A percentile compares a stretch with the other conserved stretches of the same genome.
phyloP scores from a whole-genome alignment of 352 stramenopile genomes.

The Phytophthora cryptogea region DNA sequence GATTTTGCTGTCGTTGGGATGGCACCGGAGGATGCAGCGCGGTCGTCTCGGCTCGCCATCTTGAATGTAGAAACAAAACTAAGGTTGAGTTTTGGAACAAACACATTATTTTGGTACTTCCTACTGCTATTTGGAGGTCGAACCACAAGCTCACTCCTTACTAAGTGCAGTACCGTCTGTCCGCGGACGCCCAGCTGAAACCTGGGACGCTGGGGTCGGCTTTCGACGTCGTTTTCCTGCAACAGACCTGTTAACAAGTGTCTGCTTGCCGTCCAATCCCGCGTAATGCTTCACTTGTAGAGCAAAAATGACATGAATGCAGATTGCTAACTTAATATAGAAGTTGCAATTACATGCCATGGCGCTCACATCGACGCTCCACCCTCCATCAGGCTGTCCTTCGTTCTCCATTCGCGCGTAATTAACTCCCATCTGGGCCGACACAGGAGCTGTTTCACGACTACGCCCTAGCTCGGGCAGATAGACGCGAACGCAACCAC shows the following conservation, averaged over 20 bases:
- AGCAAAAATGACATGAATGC: slow-evolving; percentile 5
- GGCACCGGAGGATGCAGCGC: too few relatives aligned
- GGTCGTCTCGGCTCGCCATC: too few relatives aligned
- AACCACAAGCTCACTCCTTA: neutral
- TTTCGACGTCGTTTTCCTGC: neutral
- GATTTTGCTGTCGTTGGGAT: too few relatives aligned
- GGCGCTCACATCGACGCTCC: neutral
- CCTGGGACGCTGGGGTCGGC: neutral
- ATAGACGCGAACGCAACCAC: neutral
- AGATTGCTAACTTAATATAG: too few relatives aligned
- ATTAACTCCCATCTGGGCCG: slow-evolving; percentile 1
- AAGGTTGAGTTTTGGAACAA: too few relatives aligned
- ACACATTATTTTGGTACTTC: too few relatives aligned
- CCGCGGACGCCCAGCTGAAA: neutral
- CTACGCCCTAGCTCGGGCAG: neutral
- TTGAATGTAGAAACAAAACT: too few relatives aligned
- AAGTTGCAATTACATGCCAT: neutral
- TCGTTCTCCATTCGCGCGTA: slow-evolving; percentile 6
- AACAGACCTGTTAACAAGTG: neutral
- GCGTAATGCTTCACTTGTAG: slow-evolving; percentile 1
- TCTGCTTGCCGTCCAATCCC: neutral
- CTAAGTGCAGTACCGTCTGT: neutral
- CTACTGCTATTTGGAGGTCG: too few relatives aligned
- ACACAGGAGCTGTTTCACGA: neutral
- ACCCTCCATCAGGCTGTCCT: slow-evolving; percentile 1